These are phyloP conservation scores for Acanthamoeba lenticulata DNA, from an alignment of 208 protist species.

Conservation along the genomic window DNA sequence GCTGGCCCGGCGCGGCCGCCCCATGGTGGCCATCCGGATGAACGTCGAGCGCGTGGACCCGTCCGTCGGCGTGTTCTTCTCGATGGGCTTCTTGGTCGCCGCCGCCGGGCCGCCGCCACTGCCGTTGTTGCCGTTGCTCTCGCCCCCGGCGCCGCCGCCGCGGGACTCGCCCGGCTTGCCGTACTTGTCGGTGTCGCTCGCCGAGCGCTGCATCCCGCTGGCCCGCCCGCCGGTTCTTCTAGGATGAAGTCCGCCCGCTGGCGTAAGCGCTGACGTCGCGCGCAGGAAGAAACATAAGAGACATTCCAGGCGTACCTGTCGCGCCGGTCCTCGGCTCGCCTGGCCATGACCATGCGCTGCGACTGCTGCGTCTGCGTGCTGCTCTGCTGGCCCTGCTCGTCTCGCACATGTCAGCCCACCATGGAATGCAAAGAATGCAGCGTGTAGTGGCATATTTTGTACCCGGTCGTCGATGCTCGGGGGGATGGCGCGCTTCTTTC, in stretches of 20 bases:
- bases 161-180: not conserved
- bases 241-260: not conserved
- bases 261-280: not conserved
- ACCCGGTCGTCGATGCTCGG: not conserved
- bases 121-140: no score
- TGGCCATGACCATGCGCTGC: not conserved
- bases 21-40: conserved; percentile 15
- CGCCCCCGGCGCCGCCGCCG: no score
- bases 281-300: no score
- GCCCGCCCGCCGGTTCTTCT: not conserved
- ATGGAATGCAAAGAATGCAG: not conserved
- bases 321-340: not conserved
- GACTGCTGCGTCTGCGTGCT: not conserved
- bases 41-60: not conserved
- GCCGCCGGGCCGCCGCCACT: not conserved
- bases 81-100: not conserved
- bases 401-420: not conserved
- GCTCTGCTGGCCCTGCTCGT: not conserved
- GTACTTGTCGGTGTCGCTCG: conserved; percentile 18
- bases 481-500: not conserved
- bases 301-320: not conserved
- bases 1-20: not conserved
- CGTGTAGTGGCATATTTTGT: not conserved
- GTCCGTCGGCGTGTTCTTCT: not conserved
- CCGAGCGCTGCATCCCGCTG: not conserved